phyloP scores from a whole-genome alignment of 2,329 filamentous ascomycete species.

The Aspergillus sp. region DNA sequence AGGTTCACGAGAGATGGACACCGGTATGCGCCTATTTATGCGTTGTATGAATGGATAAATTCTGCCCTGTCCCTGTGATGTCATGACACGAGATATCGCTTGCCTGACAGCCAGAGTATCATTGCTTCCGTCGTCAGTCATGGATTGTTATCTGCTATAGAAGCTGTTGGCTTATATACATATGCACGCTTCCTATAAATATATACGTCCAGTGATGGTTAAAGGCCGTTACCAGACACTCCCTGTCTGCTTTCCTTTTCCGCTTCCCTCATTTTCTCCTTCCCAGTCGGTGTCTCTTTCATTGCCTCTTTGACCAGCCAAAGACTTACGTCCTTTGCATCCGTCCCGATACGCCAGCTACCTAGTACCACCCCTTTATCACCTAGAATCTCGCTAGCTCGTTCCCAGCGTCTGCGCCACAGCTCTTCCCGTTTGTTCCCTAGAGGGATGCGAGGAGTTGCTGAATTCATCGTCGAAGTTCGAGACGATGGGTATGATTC shows the following conservation, averaged over 20 bases:
- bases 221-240: not conserved
- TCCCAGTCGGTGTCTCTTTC: constrained; percentile 20
- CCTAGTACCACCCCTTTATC: constrained; percentile 44
- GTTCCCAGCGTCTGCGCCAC: constrained; percentile 49
- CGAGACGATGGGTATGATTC: constrained; percentile 19
- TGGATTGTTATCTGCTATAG: no score
- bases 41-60: no score
- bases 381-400: constrained; percentile 44
- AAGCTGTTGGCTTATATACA: not conserved
- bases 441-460: constrained; percentile 29
- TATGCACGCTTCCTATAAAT: not conserved
- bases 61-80: no score
- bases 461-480: constrained; percentile 3
- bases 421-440: constrained; percentile 50
- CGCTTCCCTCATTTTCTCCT: not conserved
- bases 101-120: not conserved
- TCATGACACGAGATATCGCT: not conserved
- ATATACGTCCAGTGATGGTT: not conserved
- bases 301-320: constrained; percentile 43
- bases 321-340: constrained; percentile 46
- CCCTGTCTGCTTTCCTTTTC: not conserved
- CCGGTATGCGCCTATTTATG: no score
- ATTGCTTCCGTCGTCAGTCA: no score
- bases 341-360: constrained; percentile 48
- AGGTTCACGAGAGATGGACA: no score